Conservation (phyloP, 495 filamentous ascomycete species). For the Cryomyces minteri region DNA sequence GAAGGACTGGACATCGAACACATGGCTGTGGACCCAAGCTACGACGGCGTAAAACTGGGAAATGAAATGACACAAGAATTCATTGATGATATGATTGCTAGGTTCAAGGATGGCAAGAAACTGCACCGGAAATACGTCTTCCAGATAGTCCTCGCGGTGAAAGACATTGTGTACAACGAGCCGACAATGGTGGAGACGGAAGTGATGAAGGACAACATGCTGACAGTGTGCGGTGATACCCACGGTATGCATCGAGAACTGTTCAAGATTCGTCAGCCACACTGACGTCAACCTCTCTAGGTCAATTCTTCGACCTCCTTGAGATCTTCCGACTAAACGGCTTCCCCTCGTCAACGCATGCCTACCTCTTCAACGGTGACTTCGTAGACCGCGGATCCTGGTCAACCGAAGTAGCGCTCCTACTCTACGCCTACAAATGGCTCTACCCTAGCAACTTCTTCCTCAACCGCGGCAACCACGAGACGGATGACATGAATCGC, state of each 20-base stretch:
- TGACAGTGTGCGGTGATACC: constrained; percentile 96
- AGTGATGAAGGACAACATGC: constrained; percentile 49
- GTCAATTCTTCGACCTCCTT: constrained; percentile 88
- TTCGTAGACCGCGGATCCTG: constrained; percentile 96
- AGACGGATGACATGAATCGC: constrained; percentile 99
- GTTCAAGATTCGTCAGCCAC: too few species aligned
- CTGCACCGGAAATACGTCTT: constrained; percentile 93
- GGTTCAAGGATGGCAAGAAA: constrained; percentile 92
- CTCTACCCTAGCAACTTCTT: constrained; percentile 73
- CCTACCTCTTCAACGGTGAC: constrained; percentile 97
- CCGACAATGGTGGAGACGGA: constrained; percentile 94
- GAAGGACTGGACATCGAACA: constrained; percentile 76
- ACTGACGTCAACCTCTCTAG: too few species aligned
- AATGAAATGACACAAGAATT: constrained; percentile 90
- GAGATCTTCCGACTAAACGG: constrained; percentile 92
- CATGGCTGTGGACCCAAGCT: constrained; percentile 62
- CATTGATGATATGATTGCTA: constrained; percentile 85
- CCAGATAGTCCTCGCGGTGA: constrained; percentile 81
- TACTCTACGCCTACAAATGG: constrained; percentile 96
- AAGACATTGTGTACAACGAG: constrained; percentile 76
- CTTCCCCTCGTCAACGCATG: constrained; percentile 61
- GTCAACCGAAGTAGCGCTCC: constrained; percentile 88
- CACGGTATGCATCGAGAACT: constrained; percentile 35
- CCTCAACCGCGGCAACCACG: constrained; percentile 96
- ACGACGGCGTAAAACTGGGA: constrained; percentile 68